phyloP scores from a whole-genome alignment of 2,329 filamentous ascomycete genomes.

The Cordyceps farinosa region DNA sequence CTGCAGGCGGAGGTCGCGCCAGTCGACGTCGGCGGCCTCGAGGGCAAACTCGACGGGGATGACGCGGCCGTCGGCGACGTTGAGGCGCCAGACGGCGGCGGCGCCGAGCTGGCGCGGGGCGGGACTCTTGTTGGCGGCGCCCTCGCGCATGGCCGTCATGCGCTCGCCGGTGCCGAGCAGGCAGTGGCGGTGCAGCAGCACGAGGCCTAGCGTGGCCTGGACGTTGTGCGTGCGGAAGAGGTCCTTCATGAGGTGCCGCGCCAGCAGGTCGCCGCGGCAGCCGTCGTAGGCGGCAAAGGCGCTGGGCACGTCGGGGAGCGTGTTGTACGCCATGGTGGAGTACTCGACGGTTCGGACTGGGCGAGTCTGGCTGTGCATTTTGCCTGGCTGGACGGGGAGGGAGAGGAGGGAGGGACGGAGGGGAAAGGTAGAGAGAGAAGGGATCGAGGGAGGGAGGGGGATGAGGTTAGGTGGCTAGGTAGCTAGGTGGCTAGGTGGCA shows the following conservation, averaged over 20 bases:
- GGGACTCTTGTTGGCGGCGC: not conserved
- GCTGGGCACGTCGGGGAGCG: not conserved
- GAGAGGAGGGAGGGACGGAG: too few species aligned
- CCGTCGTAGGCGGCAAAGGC: not conserved
- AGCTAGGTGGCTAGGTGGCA: too few species aligned
- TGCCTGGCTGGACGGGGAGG: too few species aligned
- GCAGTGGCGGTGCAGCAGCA: constrained; percentile 11
- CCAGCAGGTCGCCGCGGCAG: not conserved
- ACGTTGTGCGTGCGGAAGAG: constrained; percentile 13
- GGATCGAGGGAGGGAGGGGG: too few species aligned
- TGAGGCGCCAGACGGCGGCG: constrained; percentile 10
- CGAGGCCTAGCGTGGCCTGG: not conserved
- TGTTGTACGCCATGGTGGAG: constrained; percentile 10
- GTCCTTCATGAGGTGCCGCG: not conserved
- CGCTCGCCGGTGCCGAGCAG: constrained; percentile 3
- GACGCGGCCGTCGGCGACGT: constrained; percentile 9
- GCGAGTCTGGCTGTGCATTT: not conserved
- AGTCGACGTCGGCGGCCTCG: not conserved
- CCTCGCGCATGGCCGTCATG: constrained; percentile 5
- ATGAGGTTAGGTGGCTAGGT: too few species aligned
- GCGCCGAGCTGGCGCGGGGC: not conserved
- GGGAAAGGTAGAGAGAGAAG: too few species aligned
- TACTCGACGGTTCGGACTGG: not conserved
- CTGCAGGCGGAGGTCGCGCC: not conserved
- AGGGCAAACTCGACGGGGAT: constrained; percentile 13